Conservation (phyloP, 306 rosid genomes). For the Boehmeria nivea region DNA sequence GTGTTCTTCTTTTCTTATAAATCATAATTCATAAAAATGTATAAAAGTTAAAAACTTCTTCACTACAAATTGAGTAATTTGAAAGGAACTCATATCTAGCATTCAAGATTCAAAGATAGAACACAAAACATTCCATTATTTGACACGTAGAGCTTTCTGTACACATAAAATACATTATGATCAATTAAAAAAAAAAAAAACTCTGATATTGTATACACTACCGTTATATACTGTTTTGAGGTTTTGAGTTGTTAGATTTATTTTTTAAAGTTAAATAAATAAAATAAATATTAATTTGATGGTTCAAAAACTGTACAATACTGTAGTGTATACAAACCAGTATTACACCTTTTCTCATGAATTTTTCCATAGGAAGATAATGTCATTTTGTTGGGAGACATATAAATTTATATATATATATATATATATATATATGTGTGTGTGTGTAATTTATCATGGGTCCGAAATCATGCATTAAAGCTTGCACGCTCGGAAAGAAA, state of each 20-base stretch:
- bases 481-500: constrained; percentile 24
- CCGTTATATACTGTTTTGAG: too few relatives aligned
- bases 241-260: too few relatives aligned
- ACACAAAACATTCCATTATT: not conserved
- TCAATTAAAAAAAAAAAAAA: too few relatives aligned
- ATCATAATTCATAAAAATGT: too few relatives aligned
- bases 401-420: not conserved
- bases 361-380: not conserved
- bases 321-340: too few relatives aligned
- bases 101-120: not conserved
- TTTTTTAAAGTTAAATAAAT: too few relatives aligned
- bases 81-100: not conserved
- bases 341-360: not conserved
- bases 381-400: not conserved
- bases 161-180: not conserved
- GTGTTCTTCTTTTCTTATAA: not conserved
- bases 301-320: too few relatives aligned
- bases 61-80: not conserved
- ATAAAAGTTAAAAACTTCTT: too few relatives aligned
- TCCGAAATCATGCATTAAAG: not conserved
- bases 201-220: too few relatives aligned
- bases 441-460: not conserved
- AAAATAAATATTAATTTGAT: too few relatives aligned
- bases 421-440: not conserved
- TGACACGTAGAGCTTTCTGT: not conserved